Percentiles rank a stretch among this genome's conserved stretches.
Evolutionary conservation across 352 stramenopile genomes (phyloP).

Genomic region (Globisporangium cederbergense): DNA sequence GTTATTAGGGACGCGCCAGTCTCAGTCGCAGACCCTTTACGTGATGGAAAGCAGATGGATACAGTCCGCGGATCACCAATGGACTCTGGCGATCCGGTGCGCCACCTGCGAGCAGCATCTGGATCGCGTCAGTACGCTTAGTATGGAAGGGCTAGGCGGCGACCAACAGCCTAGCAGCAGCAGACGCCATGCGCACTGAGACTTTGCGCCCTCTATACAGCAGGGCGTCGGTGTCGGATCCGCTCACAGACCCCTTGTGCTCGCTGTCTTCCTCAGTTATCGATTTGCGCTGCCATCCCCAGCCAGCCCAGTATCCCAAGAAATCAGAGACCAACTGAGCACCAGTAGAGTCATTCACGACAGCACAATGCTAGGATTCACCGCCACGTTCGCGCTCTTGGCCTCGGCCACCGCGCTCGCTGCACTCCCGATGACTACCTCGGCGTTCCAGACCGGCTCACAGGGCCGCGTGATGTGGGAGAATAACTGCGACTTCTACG

Average conservation of each 20-base stretch:
- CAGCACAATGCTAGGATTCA: slow-evolving; percentile 17
- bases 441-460: slow-evolving; percentile 29
- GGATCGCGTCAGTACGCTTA: background rate
- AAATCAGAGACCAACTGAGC: background rate
- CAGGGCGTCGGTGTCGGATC: background rate
- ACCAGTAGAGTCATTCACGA: background rate
- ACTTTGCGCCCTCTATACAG: background rate
- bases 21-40: slow-evolving; percentile 2
- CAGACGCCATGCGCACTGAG: background rate
- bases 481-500: slow-evolving; percentile 43
- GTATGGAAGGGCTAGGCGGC: background rate
- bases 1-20: background rate
- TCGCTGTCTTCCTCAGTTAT: background rate
- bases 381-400: slow-evolving; percentile 15
- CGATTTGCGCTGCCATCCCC: background rate
- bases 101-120: background rate
- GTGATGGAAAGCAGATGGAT: background rate
- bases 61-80: background rate
- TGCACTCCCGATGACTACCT: background rate
- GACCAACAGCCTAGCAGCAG: background rate
- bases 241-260: too few relatives aligned
- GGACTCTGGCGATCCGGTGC: background rate
- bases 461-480: slow-evolving; percentile 42
- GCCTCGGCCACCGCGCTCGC: slow-evolving; percentile 6
- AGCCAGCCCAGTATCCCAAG: background rate